phyloP scores from a whole-genome alignment of 805 yeast species.

The Yamadazyma philogaea region DNA sequence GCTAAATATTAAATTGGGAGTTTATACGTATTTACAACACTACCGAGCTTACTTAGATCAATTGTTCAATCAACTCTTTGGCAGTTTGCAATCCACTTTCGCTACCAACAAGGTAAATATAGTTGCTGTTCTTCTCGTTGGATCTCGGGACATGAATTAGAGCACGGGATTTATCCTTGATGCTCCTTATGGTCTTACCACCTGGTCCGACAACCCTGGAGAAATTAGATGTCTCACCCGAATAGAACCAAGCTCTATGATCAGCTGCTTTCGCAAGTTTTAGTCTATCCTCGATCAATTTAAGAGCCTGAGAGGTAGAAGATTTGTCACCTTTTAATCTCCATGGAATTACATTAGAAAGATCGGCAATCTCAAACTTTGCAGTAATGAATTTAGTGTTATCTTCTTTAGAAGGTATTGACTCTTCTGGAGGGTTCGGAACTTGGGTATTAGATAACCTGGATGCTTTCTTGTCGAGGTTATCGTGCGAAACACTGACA shows the following conservation, averaged over 20 bases:
- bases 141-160: constrained; percentile 63
- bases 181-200: constrained; percentile 61
- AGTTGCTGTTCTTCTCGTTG: constrained; percentile 48
- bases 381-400: constrained; percentile 47
- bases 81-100: constrained; percentile 47
- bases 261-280: constrained; percentile 45
- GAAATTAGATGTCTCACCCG: constrained; percentile 49
- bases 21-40: constrained; percentile 1
- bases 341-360: constrained; percentile 54
- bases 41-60: constrained; percentile 1
- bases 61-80: constrained; percentile 18
- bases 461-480: constrained; percentile 46
- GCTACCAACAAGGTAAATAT: constrained; percentile 59
- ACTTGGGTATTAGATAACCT: constrained; percentile 43
- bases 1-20: constrained; percentile 19
- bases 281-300: constrained; percentile 49
- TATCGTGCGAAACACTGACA: constrained; percentile 61
- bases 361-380: constrained; percentile 17
- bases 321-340: constrained; percentile 56
- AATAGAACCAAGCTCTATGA: constrained; percentile 60
- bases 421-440: constrained; percentile 48
- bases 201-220: constrained; percentile 72
- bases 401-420: constrained; percentile 38
- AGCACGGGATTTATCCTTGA: constrained; percentile 58
- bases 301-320: constrained; percentile 51